Percentiles rank a stretch among this genome's conserved stretches.
Evolutionary conservation across 768 basidiomycete genomes (phyloP).

Genomic region (Roridomyces roridus): DNA sequence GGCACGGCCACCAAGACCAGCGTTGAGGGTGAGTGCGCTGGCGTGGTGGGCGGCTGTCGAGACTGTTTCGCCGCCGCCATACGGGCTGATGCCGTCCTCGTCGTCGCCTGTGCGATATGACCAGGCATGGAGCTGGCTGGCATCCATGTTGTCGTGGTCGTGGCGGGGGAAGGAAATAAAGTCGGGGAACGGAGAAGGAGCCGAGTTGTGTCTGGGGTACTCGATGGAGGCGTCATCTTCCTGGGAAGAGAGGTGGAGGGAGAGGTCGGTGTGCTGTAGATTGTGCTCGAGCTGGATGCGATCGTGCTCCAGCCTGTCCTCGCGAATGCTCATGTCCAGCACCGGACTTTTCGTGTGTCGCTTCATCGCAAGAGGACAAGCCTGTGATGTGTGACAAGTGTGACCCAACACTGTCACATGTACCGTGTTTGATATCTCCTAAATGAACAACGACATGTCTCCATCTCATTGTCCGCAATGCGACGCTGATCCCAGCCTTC

Average conservation of each 20-base stretch:
- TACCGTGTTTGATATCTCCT: too few relatives aligned
- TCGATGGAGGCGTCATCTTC: constrained; percentile 63
- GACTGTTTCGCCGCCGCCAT: constrained; percentile 72
- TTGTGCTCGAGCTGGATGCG: constrained; percentile 83
- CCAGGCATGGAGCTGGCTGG: constrained; percentile 59
- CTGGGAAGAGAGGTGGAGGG: constrained; percentile 69
- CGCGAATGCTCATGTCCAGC: constrained; percentile 59
- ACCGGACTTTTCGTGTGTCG: constrained; percentile 41
- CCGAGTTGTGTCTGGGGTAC: constrained; percentile 73
- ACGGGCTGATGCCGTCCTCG: constrained; percentile 72
- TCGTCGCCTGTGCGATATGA: constrained; percentile 62
- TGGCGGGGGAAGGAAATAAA: constrained; percentile 67
- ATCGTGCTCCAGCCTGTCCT: constrained; percentile 77
- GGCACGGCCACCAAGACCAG: constrained; percentile 70
- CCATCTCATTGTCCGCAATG: too few relatives aligned
- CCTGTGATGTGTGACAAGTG: too few relatives aligned
- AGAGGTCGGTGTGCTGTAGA: constrained; percentile 74
- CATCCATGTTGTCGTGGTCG: constrained; percentile 61
- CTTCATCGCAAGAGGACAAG: constrained; percentile 35
- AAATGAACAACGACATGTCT: too few relatives aligned
- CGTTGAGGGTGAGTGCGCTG: constrained; percentile 83
- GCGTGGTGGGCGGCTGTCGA: constrained; percentile 92
- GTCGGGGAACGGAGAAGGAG: constrained; percentile 59
- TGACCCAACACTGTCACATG: too few relatives aligned
- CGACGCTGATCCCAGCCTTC: too few relatives aligned